Base-by-base conservation (phyloP, 352 stramenopile species). In the Elongisporangium anandrum region DNA sequence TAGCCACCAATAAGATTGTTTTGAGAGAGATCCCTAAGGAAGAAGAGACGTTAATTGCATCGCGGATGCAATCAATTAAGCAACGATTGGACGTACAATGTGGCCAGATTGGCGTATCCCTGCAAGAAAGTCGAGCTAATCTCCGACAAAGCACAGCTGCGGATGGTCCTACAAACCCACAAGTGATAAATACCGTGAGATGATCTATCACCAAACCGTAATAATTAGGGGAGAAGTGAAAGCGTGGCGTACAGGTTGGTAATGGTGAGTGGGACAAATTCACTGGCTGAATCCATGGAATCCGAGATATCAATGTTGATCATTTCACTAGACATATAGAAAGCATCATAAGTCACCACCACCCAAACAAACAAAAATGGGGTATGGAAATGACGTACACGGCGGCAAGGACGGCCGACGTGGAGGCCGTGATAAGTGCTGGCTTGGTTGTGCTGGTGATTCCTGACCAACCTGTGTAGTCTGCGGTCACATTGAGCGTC, bases 1-100 rank as follows among this genome's bases (percentile, higher is more conserved):
- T 83, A 83, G 3, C 63, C 66, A 12, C 71, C 71, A 2, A 69
- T 15, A n/a, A 83, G 56, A 16, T 79, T 70, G 60, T 83, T 83
- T 49, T 70, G 47, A n/a, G 74, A 83, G 5, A 83, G 50, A 50
- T 83, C 74, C 34, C 65, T 72, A 19, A 45, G 15, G 1, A 10
- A 5, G 5, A 56, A 1, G 17, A 50, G 3, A 57, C 6, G 8
- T 39, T 57, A 21, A 45, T 26, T 20, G 10, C 13, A 23, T 19
- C 8, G 21, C 22, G 1, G 15, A 41, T 2, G 4, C 13, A 5
- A 23, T 10, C 3, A 50, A 0, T 2, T 9, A 23, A 50, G 12
- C 16, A 57, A 24, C 7, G 15, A 26, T n/a, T 12, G 4, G 56
- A 52, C 65, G 23, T 66, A 72, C 69, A 83, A 51, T 17, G 72